Percentiles rank a stretch among this genome's conserved stretches.
These are phyloP conservation scores for Aspergillus sp. DNA, from an alignment of 2,329 filamentous ascomycete species.

Conservation along the genomic window DNA sequence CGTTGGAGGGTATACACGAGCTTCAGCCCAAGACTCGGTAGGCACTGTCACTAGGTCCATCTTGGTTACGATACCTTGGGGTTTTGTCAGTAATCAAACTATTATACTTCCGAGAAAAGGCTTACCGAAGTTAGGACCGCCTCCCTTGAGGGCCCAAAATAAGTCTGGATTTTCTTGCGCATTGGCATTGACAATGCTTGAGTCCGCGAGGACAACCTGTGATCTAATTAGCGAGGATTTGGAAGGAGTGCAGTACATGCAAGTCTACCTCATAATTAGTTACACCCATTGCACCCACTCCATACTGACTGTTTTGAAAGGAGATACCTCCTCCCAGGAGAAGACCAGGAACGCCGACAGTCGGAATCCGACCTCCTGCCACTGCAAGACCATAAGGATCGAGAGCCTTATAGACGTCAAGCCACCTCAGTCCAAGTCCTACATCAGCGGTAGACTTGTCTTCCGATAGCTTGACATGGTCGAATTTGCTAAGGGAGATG, in stretches of 20 bases:
- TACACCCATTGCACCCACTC: conserved; percentile 15
- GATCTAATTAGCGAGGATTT: background rate
- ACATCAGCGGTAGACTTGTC: conserved; percentile 43
- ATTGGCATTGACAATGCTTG: conserved; percentile 16
- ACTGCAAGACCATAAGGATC: conserved; percentile 45
- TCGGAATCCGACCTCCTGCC: conserved; percentile 47
- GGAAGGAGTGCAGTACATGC: background rate
- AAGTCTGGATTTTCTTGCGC: conserved; percentile 26
- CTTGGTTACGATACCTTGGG: conserved; percentile 20
- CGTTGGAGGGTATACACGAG: conserved; percentile 6
- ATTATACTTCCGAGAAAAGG: no score
- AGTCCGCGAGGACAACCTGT: conserved; percentile 21
- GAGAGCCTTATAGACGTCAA: conserved; percentile 44
- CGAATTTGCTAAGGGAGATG: conserved; percentile 51
- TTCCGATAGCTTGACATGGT: conserved; percentile 34
- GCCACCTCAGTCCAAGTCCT: conserved; percentile 51
- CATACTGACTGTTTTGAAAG: conserved; percentile 19
- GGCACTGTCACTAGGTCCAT: conserved; percentile 17
- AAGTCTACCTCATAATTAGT: conserved; percentile 17
- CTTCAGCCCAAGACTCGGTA: conserved; percentile 17
- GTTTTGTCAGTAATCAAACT: background rate
- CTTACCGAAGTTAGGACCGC: conserved; percentile 32
- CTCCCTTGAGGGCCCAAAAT: conserved; percentile 35
- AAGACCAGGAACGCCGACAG: conserved; percentile 50
- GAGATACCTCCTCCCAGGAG: conserved; percentile 41